phyloP scores from a whole-genome alignment of 208 protist species.

The Crithidia brevicula region DNA sequence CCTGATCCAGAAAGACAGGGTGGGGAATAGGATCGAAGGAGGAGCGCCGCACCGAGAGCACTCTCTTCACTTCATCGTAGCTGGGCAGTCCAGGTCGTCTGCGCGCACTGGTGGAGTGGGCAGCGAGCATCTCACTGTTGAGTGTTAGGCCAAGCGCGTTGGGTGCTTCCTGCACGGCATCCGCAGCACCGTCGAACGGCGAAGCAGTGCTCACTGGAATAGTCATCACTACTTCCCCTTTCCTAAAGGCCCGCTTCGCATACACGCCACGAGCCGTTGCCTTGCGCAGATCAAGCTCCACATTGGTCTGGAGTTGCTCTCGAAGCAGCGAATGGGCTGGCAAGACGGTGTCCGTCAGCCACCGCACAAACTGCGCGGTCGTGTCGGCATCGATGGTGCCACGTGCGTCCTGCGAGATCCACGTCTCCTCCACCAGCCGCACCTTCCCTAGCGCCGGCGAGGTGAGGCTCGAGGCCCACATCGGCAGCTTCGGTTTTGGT shows the following conservation, averaged over 20 bases:
- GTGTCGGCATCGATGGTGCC: slow-evolving; percentile 30
- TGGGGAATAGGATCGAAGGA: slow-evolving; percentile 69
- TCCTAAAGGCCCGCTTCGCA: slow-evolving; percentile 41
- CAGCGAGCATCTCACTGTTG: slow-evolving; percentile 49
- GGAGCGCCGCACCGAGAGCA: slow-evolving; percentile 38
- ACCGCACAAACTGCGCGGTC: slow-evolving; percentile 27
- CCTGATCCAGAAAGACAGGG: slow-evolving; percentile 67
- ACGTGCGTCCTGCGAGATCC: slow-evolving; percentile 47
- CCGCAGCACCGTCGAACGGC: background rate
- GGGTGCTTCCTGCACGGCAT: background rate
- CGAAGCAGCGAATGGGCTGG: slow-evolving; percentile 12
- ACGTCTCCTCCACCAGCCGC: slow-evolving; percentile 56
- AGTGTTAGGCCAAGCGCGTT: slow-evolving; percentile 1
- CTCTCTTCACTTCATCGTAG: slow-evolving; percentile 30
- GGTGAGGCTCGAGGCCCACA: slow-evolving; percentile 79
- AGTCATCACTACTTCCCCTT: slow-evolving; percentile 55
- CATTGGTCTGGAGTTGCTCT: slow-evolving; percentile 30
- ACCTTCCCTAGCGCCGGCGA: slow-evolving; percentile 56
- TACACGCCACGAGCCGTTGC: slow-evolving; percentile 56
- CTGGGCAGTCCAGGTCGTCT: slow-evolving; percentile 35
- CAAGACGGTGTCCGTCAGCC: slow-evolving; percentile 8
- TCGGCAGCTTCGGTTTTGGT: slow-evolving; percentile 63
- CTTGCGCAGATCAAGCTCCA: slow-evolving; percentile 46
- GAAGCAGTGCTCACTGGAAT: slow-evolving; percentile 39
- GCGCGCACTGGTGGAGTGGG: slow-evolving; percentile 29